These are phyloP conservation scores for Ceratocystis alfenasii DNA, from an alignment of 2,329 filamentous ascomycete genomes.

Conservation along the genomic window DNA sequence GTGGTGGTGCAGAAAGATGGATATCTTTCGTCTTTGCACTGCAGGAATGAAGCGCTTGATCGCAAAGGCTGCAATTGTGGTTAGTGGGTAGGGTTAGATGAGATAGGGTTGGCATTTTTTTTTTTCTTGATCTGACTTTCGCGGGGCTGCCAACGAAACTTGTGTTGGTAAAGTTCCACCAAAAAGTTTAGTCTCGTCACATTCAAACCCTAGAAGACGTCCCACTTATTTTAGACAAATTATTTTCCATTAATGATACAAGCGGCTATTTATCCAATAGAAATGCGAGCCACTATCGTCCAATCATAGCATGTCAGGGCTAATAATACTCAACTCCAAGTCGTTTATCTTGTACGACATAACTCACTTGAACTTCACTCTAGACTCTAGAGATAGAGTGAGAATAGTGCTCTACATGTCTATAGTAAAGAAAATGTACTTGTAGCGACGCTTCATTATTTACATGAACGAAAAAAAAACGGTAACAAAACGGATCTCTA, in stretches of 20 bases:
- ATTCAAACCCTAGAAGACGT: not conserved
- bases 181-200: not conserved
- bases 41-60: not conserved
- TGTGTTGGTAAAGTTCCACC: not conserved
- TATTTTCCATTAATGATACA: not conserved
- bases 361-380: not conserved
- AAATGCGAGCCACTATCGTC: not conserved
- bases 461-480: not conserved
- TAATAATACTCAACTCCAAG: not conserved
- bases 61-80: conserved; percentile 6
- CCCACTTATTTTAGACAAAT: not conserved
- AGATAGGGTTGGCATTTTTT: conserved; percentile 5
- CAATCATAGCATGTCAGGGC: not conserved
- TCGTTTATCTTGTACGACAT: not conserved
- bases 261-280: not conserved
- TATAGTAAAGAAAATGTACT: not conserved
- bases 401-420: not conserved
- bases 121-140: conserved; percentile 8
- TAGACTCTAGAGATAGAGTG: not conserved
- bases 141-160: not conserved
- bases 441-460: not conserved
- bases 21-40: not conserved
- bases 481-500: not conserved
- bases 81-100: not conserved
- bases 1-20: not conserved